Evolutionary conservation across 2,329 filamentous ascomycete genomes (phyloP).

Genomic region (Epichloe brachyelytri): DNA sequence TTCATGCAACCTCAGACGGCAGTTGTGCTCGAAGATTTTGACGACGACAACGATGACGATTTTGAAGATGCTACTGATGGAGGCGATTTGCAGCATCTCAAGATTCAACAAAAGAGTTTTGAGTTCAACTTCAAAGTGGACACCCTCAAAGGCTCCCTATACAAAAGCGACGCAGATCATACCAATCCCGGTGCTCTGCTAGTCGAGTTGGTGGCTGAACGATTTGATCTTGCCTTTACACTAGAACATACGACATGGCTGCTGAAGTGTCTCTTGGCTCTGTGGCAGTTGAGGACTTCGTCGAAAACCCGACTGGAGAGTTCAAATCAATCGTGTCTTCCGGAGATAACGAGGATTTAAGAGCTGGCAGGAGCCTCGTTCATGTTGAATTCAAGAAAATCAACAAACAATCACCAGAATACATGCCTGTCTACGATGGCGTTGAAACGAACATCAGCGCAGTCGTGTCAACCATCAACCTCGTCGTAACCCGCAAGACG

Average conservation of each 20-base stretch:
- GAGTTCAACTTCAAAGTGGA: slow-evolving; percentile 97
- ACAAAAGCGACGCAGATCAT: slow-evolving; percentile 68
- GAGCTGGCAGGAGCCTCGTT: slow-evolving; percentile 69
- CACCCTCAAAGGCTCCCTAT: slow-evolving; percentile 84
- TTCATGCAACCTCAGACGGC: slow-evolving; percentile 61
- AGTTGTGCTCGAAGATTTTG: slow-evolving; percentile 67
- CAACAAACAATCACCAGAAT: slow-evolving; percentile 83
- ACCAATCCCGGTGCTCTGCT: slow-evolving; percentile 66
- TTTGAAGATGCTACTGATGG: slow-evolving; percentile 56
- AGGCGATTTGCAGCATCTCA: slow-evolving; percentile 42
- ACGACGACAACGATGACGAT: slow-evolving; percentile 51
- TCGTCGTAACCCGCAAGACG: slow-evolving; percentile 88
- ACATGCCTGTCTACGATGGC: slow-evolving; percentile 81
- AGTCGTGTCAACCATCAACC: slow-evolving; percentile 85
- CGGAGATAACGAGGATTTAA: slow-evolving; percentile 55
- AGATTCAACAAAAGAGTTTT: slow-evolving; percentile 79
- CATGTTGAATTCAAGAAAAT: slow-evolving; percentile 82
- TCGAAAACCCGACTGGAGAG: slow-evolving; percentile 74
- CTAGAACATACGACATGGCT: slow-evolving; percentile 82
- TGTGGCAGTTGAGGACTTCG: slow-evolving; percentile 84
- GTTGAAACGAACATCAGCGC: slow-evolving; percentile 89
- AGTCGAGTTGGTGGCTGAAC: slow-evolving; percentile 81
- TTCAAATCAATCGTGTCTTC: slow-evolving; percentile 98
- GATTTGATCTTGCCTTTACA: slow-evolving; percentile 76
- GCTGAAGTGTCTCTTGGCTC: slow-evolving; percentile 82